Evolutionary conservation across 345 rosid genomes (phyloP).

Genomic region (Euclidium syriacum): DNA sequence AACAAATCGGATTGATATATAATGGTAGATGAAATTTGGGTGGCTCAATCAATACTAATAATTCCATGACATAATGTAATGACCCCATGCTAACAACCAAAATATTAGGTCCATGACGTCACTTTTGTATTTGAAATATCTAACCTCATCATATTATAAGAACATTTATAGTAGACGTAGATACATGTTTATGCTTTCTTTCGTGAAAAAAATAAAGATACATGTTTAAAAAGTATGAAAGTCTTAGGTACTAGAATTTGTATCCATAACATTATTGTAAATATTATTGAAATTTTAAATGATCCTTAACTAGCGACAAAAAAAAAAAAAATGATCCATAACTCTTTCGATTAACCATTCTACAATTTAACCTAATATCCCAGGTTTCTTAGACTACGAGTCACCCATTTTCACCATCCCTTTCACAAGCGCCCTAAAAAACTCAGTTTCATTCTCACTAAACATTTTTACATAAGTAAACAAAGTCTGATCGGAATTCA

Average conservation of each 20-base stretch:
- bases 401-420: constrained; percentile 89
- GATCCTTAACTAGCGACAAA: no score
- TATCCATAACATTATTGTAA: no score
- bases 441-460: constrained; percentile 38
- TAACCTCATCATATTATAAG: not conserved
- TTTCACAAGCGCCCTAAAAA: constrained; percentile 58
- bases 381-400: constrained; percentile 51
- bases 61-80: constrained; percentile 5
- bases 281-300: no score
- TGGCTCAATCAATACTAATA: constrained; percentile 6
- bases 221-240: no score
- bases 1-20: not conserved
- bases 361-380: constrained; percentile 67
- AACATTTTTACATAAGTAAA: constrained; percentile 47
- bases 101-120: constrained; percentile 11
- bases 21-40: not conserved
- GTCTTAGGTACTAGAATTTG: no score
- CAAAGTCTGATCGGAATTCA: constrained; percentile 76
- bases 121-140: not conserved
- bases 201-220: no score
- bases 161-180: no score
- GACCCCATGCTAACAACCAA: constrained; percentile 9
- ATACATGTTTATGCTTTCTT: no score
- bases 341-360: constrained; percentile 51
- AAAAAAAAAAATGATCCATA: no score